Conservation (phyloP, 2,329 filamentous ascomycete species). For the Arthrobotrys iridis region DNA sequence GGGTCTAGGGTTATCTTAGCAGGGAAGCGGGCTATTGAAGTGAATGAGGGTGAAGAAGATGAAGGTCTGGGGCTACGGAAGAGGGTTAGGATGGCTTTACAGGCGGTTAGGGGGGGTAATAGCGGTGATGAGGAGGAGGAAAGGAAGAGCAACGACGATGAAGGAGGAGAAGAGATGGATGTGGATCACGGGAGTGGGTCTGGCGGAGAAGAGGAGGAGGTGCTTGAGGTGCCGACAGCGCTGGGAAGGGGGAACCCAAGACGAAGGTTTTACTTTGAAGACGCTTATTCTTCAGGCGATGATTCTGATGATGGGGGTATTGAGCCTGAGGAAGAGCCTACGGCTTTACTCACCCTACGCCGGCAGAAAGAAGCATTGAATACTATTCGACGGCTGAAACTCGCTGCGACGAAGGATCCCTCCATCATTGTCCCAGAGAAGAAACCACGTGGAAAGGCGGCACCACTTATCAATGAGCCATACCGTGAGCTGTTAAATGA, state of each 20-base stretch:
- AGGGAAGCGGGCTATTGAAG: slow-evolving; percentile 43
- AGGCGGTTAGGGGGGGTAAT: not conserved
- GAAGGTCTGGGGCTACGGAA: not conserved
- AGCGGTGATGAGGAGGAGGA: not conserved
- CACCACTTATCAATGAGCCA: slow-evolving; percentile 32
- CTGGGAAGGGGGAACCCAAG: not conserved
- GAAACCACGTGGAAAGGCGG: slow-evolving; percentile 18
- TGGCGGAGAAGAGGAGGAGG: not conserved
- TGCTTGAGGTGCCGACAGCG: slow-evolving; percentile 1
- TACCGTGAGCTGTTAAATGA: slow-evolving; percentile 50
- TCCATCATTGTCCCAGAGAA: not conserved
- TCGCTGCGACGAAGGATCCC: not conserved
- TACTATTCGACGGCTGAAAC: slow-evolving; percentile 29
- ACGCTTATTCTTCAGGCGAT: slow-evolving; percentile 19
- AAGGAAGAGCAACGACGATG: not conserved
- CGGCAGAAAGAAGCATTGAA: slow-evolving; percentile 33
- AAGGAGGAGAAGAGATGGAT: slow-evolving; percentile 6
- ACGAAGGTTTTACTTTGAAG: slow-evolving; percentile 44
- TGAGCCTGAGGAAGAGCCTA: slow-evolving; percentile 26
- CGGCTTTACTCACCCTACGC: slow-evolving; percentile 22
- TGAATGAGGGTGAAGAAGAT: not conserved
- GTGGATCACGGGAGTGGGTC: not conserved
- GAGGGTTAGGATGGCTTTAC: slow-evolving; percentile 9
- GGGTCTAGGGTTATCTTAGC: slow-evolving; percentile 21
- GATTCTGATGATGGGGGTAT: slow-evolving; percentile 16